Percentiles rank a stretch among this genome's conserved stretches.
Evolutionary conservation across 2,329 filamentous ascomycete genomes (phyloP).

Genomic region (Paraphoma chrysanthemicola): DNA sequence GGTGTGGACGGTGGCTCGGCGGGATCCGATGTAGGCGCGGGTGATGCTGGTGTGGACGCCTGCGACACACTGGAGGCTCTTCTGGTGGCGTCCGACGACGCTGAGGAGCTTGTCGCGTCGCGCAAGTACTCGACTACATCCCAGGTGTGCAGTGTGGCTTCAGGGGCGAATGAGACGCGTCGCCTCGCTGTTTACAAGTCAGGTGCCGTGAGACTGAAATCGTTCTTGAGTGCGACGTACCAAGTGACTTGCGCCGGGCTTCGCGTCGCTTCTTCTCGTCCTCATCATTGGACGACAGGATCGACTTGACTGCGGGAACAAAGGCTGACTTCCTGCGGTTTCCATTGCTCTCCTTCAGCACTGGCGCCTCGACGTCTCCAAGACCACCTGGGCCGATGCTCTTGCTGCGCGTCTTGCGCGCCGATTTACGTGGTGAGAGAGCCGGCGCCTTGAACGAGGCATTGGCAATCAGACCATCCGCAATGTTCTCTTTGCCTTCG

Average conservation of each 20-base stretch:
- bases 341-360: conserved; percentile 73
- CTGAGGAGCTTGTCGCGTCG: conserved; percentile 78
- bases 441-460: conserved; percentile 32
- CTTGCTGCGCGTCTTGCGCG: conserved; percentile 74
- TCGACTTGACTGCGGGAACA: conserved; percentile 58
- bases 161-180: conserved; percentile 94
- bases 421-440: conserved; percentile 38
- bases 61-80: conserved; percentile 69
- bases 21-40: conserved; percentile 53
- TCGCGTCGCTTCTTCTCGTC: conserved; percentile 74
- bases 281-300: conserved; percentile 66
- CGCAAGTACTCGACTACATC: conserved; percentile 90
- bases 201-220: conserved; percentile 2
- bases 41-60: conserved; percentile 35
- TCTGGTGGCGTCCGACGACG: conserved; percentile 76
- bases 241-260: conserved; percentile 88
- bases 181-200: conserved; percentile 68
- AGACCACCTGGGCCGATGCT: conserved; percentile 93
- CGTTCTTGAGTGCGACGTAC: conserved; percentile 42
- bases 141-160: conserved; percentile 96
- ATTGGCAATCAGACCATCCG: conserved; percentile 46
- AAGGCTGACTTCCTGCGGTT: conserved; percentile 74
- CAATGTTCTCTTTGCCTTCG: conserved; percentile 76
- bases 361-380: conserved; percentile 84
- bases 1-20: conserved; percentile 68